These are phyloP conservation scores for Nissolia schottii DNA, from an alignment of 306 rosid genomes.

Conservation along the genomic window DNA sequence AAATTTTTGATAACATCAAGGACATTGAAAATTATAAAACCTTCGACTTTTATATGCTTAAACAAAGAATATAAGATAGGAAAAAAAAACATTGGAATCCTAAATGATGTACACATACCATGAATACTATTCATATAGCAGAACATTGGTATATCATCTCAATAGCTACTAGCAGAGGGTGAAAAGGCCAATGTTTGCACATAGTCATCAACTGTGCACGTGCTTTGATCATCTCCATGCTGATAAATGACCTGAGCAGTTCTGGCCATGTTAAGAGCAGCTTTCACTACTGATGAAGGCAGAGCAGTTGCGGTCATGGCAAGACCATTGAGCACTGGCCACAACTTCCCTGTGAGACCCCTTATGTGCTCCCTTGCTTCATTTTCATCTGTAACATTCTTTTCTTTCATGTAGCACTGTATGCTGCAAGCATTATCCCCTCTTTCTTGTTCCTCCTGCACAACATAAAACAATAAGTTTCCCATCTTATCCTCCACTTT, in stretches of 20 bases:
- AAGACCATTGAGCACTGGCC: slow-evolving; percentile 33
- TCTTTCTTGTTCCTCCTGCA: slow-evolving; percentile 46
- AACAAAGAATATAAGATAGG: too few relatives aligned
- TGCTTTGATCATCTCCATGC: slow-evolving; percentile 41
- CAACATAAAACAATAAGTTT: background rate
- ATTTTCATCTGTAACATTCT: slow-evolving; percentile 13
- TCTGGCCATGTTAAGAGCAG: slow-evolving; percentile 42
- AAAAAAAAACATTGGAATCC: background rate
- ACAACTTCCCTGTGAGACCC: slow-evolving; percentile 19
- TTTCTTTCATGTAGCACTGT: slow-evolving; percentile 29
- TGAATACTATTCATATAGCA: background rate
- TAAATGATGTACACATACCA: background rate
- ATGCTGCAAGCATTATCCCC: slow-evolving; percentile 41
- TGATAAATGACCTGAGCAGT: slow-evolving; percentile 47
- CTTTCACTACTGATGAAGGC: slow-evolving; percentile 19
- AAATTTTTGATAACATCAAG: too few relatives aligned
- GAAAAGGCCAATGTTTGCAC: slow-evolving; percentile 28
- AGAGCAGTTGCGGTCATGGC: background rate
- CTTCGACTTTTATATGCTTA: too few relatives aligned
- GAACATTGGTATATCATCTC: background rate
- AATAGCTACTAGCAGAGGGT: background rate
- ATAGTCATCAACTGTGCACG: slow-evolving; percentile 30
- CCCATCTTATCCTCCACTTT: background rate
- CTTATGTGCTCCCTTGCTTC: slow-evolving; percentile 33
- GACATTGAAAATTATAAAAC: too few relatives aligned